Evolutionary conservation across 192 early-diverging fungal species (phyloP), one percentile per base, ranked within the genome.

Genomic region (Coemansia sp.): DNA sequence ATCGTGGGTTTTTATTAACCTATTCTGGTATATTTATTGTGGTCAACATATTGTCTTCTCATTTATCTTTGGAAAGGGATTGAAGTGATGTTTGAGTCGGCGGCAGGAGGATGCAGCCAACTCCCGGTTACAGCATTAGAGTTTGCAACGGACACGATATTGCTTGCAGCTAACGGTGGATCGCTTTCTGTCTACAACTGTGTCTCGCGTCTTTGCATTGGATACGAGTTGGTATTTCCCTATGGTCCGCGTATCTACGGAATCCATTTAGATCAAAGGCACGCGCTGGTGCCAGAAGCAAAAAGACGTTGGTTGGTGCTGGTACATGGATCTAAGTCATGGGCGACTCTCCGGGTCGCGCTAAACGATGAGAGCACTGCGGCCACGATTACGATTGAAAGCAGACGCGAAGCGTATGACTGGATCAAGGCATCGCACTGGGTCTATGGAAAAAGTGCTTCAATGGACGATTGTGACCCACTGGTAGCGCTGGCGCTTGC

Each of bases 401-500:
- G 17, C 49, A 50, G 13, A 17, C 49, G 44, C 66, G 71, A 85
- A 12, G 79, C 87, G 51, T 79, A 70, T 6, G 91, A 94, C 74
- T 94, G 93, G 93, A 90, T 94, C 67, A 84, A 88, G 57, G 91
- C 92, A 64, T 85, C 84, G 5, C 87, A 89, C 44, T 94, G 90
- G 90, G 64, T 92, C 7, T 73, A 71, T 57, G 64, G 63, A 8
- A 2, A 25, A 25, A 25, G 25, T 2, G 19, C 9, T 19, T 8
- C 1, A 45, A 45, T 8, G 43, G 13, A 45, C 43, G 1, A 25
- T 25, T 1, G 51, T 25, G 0, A 3, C 9, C 1, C 25, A 22
- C 17, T 64, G 2, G 71, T 91, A 12, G 88, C 88, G 0, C 54
- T 94, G 14, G 91, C 87, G 2, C 89, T 88, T 64, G 90, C 89